These are phyloP conservation scores for Inga laurina DNA, from an alignment of 306 rosid genomes.

Conservation along the genomic window DNA sequence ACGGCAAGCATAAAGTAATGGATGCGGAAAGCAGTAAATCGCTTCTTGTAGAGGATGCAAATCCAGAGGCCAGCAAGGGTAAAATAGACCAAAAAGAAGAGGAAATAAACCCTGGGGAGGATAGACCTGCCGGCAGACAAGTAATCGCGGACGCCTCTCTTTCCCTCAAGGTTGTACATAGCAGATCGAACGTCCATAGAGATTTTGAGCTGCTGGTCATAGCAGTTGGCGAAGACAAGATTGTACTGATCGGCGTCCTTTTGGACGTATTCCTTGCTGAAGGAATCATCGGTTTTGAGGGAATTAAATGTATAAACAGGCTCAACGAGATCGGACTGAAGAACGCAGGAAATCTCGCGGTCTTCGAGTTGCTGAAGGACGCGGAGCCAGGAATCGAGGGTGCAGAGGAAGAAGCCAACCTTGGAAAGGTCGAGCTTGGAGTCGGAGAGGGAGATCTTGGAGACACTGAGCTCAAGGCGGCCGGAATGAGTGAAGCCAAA, in stretches of 20 bases:
- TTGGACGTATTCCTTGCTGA: slow-evolving; percentile 40
- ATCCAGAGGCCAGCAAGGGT: slow-evolving; percentile 64
- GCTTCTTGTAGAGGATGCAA: slow-evolving; percentile 67
- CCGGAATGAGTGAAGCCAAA: slow-evolving; percentile 91
- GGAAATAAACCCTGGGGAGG: slow-evolving; percentile 77
- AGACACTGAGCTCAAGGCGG: slow-evolving; percentile 71
- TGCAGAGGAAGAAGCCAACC: slow-evolving; percentile 84
- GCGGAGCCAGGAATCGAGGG: slow-evolving; percentile 76
- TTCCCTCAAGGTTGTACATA: slow-evolving; percentile 90
- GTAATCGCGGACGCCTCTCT: slow-evolving; percentile 56
- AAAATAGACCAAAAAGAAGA: slow-evolving; percentile 61
- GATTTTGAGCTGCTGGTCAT: slow-evolving; percentile 42
- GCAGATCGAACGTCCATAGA: slow-evolving; percentile 77
- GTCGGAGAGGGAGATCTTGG: slow-evolving; percentile 51
- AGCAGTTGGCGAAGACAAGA: slow-evolving; percentile 85
- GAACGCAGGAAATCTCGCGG: slow-evolving; percentile 64
- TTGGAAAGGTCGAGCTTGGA: slow-evolving; percentile 57
- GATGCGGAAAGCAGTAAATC: slow-evolving; percentile 75
- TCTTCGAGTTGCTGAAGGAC: slow-evolving; percentile 78
- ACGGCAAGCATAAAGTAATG: slow-evolving; percentile 96
- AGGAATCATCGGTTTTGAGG: slow-evolving; percentile 33
- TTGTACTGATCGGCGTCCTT: slow-evolving; percentile 81
- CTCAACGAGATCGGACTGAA: slow-evolving; percentile 65
- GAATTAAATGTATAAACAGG: slow-evolving; percentile 54
- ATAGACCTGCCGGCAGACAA: slow-evolving; percentile 81